phyloP scores from a whole-genome alignment of 768 basidiomycete species.

The Nidularia pulvinata region DNA sequence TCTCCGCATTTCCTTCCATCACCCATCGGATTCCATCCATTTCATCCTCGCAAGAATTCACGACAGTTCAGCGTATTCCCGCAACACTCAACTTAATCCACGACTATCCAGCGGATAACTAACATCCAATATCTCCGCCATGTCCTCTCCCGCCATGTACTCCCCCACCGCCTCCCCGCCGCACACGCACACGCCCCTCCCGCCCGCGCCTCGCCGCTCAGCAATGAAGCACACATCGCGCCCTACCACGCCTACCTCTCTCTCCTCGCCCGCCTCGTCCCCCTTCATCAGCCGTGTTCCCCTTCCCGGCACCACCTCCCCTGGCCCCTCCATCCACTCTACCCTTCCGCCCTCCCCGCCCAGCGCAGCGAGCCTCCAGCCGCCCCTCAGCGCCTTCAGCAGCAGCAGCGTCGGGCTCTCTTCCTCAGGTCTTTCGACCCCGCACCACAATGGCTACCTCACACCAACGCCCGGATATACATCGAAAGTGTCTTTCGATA shows the following conservation, averaged over 20 bases:
- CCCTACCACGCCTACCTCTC: constrained; percentile 7
- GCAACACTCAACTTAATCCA: too few relatives aligned
- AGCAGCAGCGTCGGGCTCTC: neutral
- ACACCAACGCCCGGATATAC: constrained; percentile 39
- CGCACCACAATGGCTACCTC: neutral
- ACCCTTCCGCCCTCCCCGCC: constrained; percentile 6
- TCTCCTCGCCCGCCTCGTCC: constrained; percentile 5
- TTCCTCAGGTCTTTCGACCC: neutral
- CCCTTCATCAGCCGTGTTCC: constrained; percentile 6
- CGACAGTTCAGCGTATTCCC: too few relatives aligned
- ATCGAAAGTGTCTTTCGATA: constrained; percentile 84
- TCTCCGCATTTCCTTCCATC: too few relatives aligned
- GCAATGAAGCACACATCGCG: constrained; percentile 7
- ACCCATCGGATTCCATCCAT: too few relatives aligned
- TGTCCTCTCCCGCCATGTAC: too few relatives aligned
- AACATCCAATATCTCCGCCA: too few relatives aligned
- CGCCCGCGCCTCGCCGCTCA: constrained; percentile 10
- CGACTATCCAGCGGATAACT: too few relatives aligned
- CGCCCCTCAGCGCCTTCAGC: neutral
- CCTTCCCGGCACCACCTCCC: neutral
- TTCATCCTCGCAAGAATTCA: too few relatives aligned
- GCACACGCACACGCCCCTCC: constrained; percentile 10
- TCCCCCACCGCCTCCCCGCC: neutral
- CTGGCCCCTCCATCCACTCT: constrained; percentile 4
- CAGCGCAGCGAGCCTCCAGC: constrained; percentile 4